Evolutionary conservation across 768 basidiomycete species (phyloP).

Genomic region (Auricularia cornea): DNA sequence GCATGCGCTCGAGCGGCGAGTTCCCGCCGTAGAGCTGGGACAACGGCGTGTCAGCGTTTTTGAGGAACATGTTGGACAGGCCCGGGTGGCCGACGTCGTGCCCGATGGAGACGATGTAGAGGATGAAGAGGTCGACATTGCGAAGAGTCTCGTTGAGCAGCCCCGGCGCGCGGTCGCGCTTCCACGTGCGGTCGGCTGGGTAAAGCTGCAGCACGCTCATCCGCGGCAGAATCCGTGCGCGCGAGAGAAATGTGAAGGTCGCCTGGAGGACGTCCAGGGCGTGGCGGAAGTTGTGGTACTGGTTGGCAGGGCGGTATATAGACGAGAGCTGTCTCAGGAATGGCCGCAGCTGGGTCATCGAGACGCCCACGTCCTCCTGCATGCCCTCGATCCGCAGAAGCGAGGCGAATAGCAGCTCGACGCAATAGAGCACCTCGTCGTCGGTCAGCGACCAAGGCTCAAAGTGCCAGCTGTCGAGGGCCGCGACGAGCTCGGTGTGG

Average conservation of each 20-base stretch:
- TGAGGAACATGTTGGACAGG: slow-evolving; percentile 89
- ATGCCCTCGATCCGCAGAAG: slow-evolving; percentile 69
- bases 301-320: slow-evolving; percentile 84
- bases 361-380: slow-evolving; percentile 36
- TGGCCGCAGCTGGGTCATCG: slow-evolving; percentile 54
- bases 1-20: slow-evolving; percentile 89
- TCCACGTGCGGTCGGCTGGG: slow-evolving; percentile 10
- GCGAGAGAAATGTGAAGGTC: slow-evolving; percentile 72
- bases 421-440: slow-evolving; percentile 74
- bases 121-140: slow-evolving; percentile 69
- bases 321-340: slow-evolving; percentile 85
- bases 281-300: slow-evolving; percentile 97
- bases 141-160: slow-evolving; percentile 24
- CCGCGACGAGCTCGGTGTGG: slow-evolving; percentile 54
- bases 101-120: slow-evolving; percentile 89
- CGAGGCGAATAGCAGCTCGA: slow-evolving; percentile 79
- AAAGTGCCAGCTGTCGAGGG: slow-evolving; percentile 79
- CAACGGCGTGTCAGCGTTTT: slow-evolving; percentile 87
- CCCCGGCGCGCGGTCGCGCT: slow-evolving; percentile 13
- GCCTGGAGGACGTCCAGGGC: slow-evolving; percentile 96
- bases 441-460: slow-evolving; percentile 78
- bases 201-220: slow-evolving; percentile 39
- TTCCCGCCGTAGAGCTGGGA: slow-evolving; percentile 82
- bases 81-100: slow-evolving; percentile 98
- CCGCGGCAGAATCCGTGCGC: slow-evolving; percentile 75